Evolutionary conservation across 2,329 filamentous ascomycete genomes (phyloP).

Genomic region (Chrysosporium keratinophilum): DNA sequence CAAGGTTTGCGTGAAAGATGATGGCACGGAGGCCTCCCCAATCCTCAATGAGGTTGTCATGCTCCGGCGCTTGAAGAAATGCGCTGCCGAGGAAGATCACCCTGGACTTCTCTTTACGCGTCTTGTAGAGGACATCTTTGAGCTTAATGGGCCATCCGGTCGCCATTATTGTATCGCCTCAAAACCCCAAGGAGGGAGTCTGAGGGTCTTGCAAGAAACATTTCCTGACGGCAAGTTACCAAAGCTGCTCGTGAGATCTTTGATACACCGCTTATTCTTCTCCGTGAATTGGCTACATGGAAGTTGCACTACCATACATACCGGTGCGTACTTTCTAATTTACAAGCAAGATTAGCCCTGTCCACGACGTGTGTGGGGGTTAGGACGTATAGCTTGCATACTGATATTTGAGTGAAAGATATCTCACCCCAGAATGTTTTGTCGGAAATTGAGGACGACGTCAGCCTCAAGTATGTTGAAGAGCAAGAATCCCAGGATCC

Average conservation of each 20-base stretch:
- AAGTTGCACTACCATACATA: conserved; percentile 16
- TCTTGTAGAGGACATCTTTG: conserved; percentile 20
- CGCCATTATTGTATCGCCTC: conserved; percentile 21
- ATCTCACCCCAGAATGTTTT: conserved; percentile 17
- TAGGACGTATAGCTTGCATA: not conserved
- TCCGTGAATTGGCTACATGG: conserved; percentile 18
- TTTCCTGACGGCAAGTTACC: conserved; percentile 19
- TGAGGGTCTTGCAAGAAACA: conserved; percentile 18
- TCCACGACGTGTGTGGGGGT: not conserved
- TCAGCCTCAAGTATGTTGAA: conserved; percentile 12
- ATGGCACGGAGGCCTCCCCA: conserved; percentile 2
- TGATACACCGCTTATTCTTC: conserved; percentile 16
- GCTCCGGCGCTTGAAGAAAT: conserved; percentile 15
- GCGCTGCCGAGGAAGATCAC: conserved; percentile 12
- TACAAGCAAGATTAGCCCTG: not conserved
- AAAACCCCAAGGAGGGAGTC: conserved; percentile 20
- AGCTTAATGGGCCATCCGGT: conserved; percentile 14
- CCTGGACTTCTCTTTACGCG: conserved; percentile 18
- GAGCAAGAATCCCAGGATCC: conserved; percentile 12
- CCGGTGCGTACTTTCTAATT: conserved; percentile 15
- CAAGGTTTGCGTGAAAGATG: conserved; percentile 16
- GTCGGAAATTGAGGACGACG: conserved; percentile 10
- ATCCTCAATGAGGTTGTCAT: conserved; percentile 19
- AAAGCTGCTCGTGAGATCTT: conserved; percentile 15
- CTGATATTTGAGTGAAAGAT: conserved; percentile 4